Evolutionary conservation across 1,139 yeast genomes (phyloP).

Genomic region (Candida glucosophila): DNA sequence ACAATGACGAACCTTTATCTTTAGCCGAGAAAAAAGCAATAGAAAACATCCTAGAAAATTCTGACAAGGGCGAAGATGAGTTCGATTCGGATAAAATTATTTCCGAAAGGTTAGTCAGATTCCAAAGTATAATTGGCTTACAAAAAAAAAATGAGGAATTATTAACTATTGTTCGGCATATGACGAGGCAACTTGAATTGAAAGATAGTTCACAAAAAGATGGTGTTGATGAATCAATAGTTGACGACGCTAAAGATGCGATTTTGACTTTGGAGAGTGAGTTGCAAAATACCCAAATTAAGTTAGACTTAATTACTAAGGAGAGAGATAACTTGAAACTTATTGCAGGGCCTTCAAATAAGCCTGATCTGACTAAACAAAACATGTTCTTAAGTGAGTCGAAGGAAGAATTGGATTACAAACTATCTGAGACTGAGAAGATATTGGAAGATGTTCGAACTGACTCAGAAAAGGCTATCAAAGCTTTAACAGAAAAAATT

Average conservation of each 20-base stretch:
- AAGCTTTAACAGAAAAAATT: constrained; percentile 20
- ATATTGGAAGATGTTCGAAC: constrained; percentile 22
- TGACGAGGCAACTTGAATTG: constrained; percentile 62
- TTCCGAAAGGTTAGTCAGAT: constrained; percentile 64
- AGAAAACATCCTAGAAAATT: constrained; percentile 32
- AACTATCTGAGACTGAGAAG: constrained; percentile 20
- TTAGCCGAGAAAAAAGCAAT: constrained; percentile 49
- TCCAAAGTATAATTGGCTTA: constrained; percentile 57
- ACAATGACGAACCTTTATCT: constrained; percentile 46
- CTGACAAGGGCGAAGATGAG: constrained; percentile 24
- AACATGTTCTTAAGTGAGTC: constrained; percentile 15
- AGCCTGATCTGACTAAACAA: constrained; percentile 5
- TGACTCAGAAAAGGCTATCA: constrained; percentile 16
- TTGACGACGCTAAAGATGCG: constrained; percentile 71
- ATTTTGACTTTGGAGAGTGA: constrained; percentile 61
- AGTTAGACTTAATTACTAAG: constrained; percentile 43
- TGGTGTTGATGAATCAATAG: constrained; percentile 47
- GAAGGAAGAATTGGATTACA: constrained; percentile 19
- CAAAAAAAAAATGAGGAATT: constrained; percentile 70
- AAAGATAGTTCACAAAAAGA: constrained; percentile 32
- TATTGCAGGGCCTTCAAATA: constrained; percentile 24
- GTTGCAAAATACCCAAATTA: constrained; percentile 40
- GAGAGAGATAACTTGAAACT: constrained; percentile 63
- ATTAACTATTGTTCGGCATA: constrained; percentile 53
- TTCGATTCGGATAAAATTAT: constrained; percentile 68